phyloP scores from a whole-genome alignment of 352 stramenopile species.

The Thraustochytrium sp. region DNA sequence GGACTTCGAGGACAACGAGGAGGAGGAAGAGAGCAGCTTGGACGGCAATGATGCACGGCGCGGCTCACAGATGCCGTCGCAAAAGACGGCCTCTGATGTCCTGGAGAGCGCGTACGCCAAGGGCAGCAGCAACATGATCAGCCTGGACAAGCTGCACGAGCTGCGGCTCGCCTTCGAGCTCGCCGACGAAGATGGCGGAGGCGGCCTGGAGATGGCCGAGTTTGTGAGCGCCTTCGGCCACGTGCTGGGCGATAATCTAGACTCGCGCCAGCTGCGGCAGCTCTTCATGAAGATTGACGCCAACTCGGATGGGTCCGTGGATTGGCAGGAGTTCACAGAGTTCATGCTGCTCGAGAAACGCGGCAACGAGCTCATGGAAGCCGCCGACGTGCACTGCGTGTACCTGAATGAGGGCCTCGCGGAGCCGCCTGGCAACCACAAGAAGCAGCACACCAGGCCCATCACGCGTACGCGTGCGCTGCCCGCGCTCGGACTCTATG shows the following conservation, averaged over 20 bases:
- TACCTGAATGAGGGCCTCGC: neutral
- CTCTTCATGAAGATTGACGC: slow-evolving; percentile 74
- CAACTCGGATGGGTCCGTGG: slow-evolving; percentile 72
- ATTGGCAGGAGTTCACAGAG: slow-evolving; percentile 77
- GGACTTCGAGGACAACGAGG: neutral
- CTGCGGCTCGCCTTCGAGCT: slow-evolving; percentile 36
- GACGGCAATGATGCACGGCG: neutral
- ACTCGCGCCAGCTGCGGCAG: slow-evolving; percentile 67
- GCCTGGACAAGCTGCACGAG: slow-evolving; percentile 35
- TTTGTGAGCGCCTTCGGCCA: slow-evolving; percentile 45
- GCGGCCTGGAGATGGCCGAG: slow-evolving; percentile 34
- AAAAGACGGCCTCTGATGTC: neutral
- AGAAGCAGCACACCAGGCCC: neutral
- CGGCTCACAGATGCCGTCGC: neutral
- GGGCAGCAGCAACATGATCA: slow-evolving; percentile 8
- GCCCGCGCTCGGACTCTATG: neutral
- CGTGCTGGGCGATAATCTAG: slow-evolving; percentile 56
- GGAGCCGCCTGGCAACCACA: neutral
- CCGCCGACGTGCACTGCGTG: slow-evolving; percentile 4
- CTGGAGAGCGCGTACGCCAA: neutral
- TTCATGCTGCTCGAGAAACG: slow-evolving; percentile 49
- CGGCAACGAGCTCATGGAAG: slow-evolving; percentile 35
- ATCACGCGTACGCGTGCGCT: neutral
- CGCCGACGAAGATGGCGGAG: slow-evolving; percentile 12
- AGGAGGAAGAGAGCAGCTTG: neutral